Percentiles rank a stretch among this genome's conserved stretches.
phyloP scores from a whole-genome alignment of 1,139 yeast species.

The Candida glucosophila region DNA sequence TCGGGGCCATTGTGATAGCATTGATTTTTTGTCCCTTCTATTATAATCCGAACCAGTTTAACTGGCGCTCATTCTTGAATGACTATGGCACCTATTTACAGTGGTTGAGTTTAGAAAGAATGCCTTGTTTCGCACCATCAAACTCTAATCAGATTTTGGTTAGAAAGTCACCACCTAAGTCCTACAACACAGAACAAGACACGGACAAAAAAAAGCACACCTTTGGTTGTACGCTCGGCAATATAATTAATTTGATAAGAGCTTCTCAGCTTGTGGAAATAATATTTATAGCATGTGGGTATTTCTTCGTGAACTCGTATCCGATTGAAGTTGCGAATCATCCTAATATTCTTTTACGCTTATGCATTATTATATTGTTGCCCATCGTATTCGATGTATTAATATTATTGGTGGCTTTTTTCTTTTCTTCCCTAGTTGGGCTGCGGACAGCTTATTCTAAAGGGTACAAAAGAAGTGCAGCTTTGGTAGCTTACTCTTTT shows the following conservation, averaged over 20 bases:
- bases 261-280: conserved; percentile 20
- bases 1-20: conserved; percentile 69
- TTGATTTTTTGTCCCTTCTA: conserved; percentile 71
- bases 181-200: too few species aligned
- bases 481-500: conserved; percentile 34
- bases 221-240: too few species aligned
- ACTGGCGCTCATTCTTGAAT: conserved; percentile 56
- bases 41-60: conserved; percentile 83
- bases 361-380: conserved; percentile 32
- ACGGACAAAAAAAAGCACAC: too few species aligned
- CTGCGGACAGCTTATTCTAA: conserved; percentile 36
- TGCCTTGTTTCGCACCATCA: too few species aligned
- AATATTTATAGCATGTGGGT: conserved; percentile 27
- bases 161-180: conserved; percentile 36
- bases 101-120: conserved; percentile 67
- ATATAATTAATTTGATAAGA: too few species aligned
- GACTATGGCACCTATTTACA: conserved; percentile 60
- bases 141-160: conserved; percentile 35
- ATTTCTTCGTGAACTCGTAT: conserved; percentile 38
- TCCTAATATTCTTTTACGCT: conserved; percentile 27
- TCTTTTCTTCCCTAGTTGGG: conserved; percentile 36
- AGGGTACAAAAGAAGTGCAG: conserved; percentile 35
- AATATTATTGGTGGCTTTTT: conserved; percentile 28
- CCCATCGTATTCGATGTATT: conserved; percentile 39
- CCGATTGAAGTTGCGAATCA: conserved; percentile 23